These are phyloP conservation scores for Earliella scabrosa DNA, from an alignment of 1,284 basidiomycete species.

Conservation along the genomic window DNA sequence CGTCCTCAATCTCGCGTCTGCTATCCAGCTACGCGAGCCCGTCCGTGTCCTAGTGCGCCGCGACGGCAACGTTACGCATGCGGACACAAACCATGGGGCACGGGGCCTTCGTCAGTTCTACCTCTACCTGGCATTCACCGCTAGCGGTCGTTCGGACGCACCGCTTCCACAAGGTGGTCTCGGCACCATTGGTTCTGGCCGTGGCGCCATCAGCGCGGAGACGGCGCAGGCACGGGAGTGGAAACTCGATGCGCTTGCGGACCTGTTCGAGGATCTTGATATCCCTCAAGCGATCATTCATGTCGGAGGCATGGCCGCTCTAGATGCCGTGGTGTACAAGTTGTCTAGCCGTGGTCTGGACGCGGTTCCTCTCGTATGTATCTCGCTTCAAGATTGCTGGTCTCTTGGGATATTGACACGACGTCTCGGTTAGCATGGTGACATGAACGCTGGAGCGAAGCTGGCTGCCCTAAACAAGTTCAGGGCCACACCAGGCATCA, in stretches of 20 bases:
- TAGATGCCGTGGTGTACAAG: conserved; percentile 90
- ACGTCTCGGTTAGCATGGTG: conserved; percentile 63
- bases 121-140: conserved; percentile 90
- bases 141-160: conserved; percentile 74
- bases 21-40: conserved; percentile 91
- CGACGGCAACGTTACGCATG: conserved; percentile 85
- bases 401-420: background rate
- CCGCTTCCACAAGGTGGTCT: conserved; percentile 64
- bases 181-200: conserved; percentile 90
- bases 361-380: conserved; percentile 77
- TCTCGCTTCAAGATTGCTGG: background rate
- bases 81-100: conserved; percentile 72
- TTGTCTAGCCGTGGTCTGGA: conserved; percentile 86
- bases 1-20: conserved; percentile 87
- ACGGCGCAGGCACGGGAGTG: conserved; percentile 91
- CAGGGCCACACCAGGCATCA: conserved; percentile 57
- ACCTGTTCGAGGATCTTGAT: conserved; percentile 91
- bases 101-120: conserved; percentile 92
- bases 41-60: conserved; percentile 95
- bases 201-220: conserved; percentile 80
- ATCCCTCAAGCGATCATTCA: conserved; percentile 86
- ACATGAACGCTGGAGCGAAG: conserved; percentile 85
- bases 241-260: conserved; percentile 95
- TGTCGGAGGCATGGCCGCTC: conserved; percentile 83
- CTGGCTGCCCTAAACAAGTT: conserved; percentile 84